Conservation (phyloP, 2,329 filamentous ascomycete species). For the Peltaster fructicola region DNA sequence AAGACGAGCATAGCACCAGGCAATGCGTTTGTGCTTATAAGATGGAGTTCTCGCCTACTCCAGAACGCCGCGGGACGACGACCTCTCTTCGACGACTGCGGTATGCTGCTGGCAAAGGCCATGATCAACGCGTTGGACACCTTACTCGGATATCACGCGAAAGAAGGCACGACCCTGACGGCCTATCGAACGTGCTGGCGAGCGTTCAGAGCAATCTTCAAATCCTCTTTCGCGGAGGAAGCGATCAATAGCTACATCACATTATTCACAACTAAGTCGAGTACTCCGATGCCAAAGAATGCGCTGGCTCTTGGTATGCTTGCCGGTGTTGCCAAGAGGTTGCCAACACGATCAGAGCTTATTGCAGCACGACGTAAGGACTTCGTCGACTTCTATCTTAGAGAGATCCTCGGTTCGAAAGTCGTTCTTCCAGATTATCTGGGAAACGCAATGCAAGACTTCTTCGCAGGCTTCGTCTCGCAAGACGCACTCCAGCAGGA, state of each 20-base stretch:
- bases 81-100: slow-evolving; percentile 45
- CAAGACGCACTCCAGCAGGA: slow-evolving; percentile 58
- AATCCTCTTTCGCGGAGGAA: slow-evolving; percentile 39
- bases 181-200: slow-evolving; percentile 63
- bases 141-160: slow-evolving; percentile 50
- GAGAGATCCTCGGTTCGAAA: slow-evolving; percentile 71
- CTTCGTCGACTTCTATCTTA: slow-evolving; percentile 66
- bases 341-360: slow-evolving; percentile 42
- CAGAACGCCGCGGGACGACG: slow-evolving; percentile 46
- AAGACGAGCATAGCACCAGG: slow-evolving; percentile 62
- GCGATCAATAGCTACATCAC: slow-evolving; percentile 46
- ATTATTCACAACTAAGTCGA: slow-evolving; percentile 49
- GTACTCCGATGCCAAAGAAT: slow-evolving; percentile 49
- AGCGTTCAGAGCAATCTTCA: slow-evolving; percentile 58
- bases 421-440: slow-evolving; percentile 53
- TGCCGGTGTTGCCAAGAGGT: slow-evolving; percentile 66
- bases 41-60: slow-evolving; percentile 74
- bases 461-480: slow-evolving; percentile 60
- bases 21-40: slow-evolving; percentile 73
- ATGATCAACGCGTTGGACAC: slow-evolving; percentile 61
- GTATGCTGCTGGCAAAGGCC: slow-evolving; percentile 46
- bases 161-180: slow-evolving; percentile 49
- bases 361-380: slow-evolving; percentile 50
- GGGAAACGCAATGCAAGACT: slow-evolving; percentile 56
- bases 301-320: slow-evolving; percentile 67